Percentiles rank a stretch among this genome's conserved stretches.
phyloP scores from a whole-genome alignment of 164 flowering plant species.

The Paratinospora sagittata region DNA sequence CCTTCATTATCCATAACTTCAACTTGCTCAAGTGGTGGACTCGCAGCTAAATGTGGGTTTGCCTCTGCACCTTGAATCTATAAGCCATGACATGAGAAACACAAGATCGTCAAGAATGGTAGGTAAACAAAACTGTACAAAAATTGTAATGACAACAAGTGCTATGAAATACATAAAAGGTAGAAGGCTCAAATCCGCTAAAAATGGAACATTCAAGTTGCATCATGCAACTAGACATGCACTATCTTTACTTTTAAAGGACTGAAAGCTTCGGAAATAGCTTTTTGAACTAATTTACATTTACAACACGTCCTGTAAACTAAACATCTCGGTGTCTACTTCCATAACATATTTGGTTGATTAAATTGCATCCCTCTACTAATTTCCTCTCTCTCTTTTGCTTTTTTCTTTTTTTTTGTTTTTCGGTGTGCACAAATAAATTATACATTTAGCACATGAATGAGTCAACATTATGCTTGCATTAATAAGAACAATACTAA shows the following conservation, averaged over 20 bases:
- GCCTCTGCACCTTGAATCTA: constrained; percentile 49
- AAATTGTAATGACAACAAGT: neutral
- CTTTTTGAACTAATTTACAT: neutral
- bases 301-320: neutral
- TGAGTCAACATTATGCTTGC: too few relatives aligned
- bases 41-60: constrained; percentile 26
- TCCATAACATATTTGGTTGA: neutral
- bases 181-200: neutral
- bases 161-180: neutral
- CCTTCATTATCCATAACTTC: constrained; percentile 66
- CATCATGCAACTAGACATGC: neutral
- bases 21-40: constrained; percentile 36
- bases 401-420: neutral
- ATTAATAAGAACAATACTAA: neutral
- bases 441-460: neutral
- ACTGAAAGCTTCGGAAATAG: neutral
- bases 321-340: neutral
- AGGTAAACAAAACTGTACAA: neutral
- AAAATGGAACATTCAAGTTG: neutral
- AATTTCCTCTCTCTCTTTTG: neutral
- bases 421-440: neutral
- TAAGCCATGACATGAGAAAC: constrained; percentile 10
- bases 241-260: neutral
- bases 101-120: neutral
- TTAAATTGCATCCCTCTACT: neutral